phyloP scores from a whole-genome alignment of 176 grass and related monocot genomes.

The Zoysia japonica region DNA sequence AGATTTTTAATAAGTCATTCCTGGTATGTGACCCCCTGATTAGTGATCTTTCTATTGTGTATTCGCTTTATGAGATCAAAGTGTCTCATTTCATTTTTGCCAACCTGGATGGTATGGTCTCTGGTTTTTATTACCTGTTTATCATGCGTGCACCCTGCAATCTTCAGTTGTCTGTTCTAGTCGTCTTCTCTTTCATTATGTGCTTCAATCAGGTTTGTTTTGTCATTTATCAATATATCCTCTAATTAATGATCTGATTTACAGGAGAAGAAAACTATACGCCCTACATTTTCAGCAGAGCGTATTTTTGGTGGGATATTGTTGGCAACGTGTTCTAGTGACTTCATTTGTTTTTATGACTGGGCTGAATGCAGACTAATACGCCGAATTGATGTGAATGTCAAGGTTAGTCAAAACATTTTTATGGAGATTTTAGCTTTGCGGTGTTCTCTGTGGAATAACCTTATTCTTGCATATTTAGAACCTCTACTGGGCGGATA shows the following conservation, averaged over 20 bases:
- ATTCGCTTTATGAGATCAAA: slow-evolving; percentile 6
- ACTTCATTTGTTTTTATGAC: slow-evolving; percentile 99
- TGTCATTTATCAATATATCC: not conserved
- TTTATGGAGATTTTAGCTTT: slow-evolving; percentile 24
- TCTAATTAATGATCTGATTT: slow-evolving; percentile 38
- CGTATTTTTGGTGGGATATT: slow-evolving; percentile 90
- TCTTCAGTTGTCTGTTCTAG: slow-evolving; percentile 4
- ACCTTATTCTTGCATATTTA: slow-evolving; percentile 35
- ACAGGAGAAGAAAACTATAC: slow-evolving; percentile 92
- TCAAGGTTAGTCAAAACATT: slow-evolving; percentile 63
- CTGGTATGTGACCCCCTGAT: slow-evolving; percentile 49
- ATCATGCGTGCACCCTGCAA: not conserved
- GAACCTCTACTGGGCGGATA: slow-evolving; percentile 99
- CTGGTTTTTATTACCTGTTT: slow-evolving; percentile 3
- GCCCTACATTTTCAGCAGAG: slow-evolving; percentile 86
- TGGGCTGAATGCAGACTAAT: slow-evolving; percentile 93
- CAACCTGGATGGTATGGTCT: not conserved
- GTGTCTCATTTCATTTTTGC: not conserved
- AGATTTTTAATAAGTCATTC: slow-evolving; percentile 88
- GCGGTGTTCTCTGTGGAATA: slow-evolving; percentile 12
- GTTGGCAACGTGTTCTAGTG: slow-evolving; percentile 94
- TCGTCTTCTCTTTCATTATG: not conserved
- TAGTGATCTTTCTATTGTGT: not conserved
- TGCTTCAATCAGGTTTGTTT: not conserved
- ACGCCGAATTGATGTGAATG: slow-evolving; percentile 92